Percentiles rank a stretch among this genome's conserved stretches.
phyloP scores from a whole-genome alignment of 805 yeast genomes.

The Suhomyces vadensis region DNA sequence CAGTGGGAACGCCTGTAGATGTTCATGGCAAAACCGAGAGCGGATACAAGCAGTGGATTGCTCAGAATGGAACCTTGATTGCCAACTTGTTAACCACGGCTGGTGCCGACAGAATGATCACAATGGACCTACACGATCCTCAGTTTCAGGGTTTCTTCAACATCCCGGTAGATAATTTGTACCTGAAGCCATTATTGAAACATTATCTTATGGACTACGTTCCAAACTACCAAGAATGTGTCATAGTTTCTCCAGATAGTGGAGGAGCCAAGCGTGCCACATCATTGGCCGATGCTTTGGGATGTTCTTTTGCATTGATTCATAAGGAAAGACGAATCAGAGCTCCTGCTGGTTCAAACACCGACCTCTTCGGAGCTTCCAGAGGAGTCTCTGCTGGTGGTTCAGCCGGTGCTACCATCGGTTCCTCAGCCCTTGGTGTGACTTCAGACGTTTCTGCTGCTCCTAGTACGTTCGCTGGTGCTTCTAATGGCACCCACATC shows the following conservation, averaged over 20 bases:
- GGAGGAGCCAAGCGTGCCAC: conserved; percentile 99
- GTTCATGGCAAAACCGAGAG: conserved; percentile 47
- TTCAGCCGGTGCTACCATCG: not conserved
- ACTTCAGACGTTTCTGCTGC: conserved; percentile 4
- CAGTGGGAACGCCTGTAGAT: conserved; percentile 25
- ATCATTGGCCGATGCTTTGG: conserved; percentile 85
- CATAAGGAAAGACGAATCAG: conserved; percentile 84
- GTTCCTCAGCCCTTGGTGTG: conserved; percentile 2
- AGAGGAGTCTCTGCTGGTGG: not conserved
- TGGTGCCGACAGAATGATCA: conserved; percentile 94
- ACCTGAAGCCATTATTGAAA: conserved; percentile 83
- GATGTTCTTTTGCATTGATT: conserved; percentile 87
- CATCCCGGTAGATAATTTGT: conserved; percentile 92
- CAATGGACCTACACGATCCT: conserved; percentile 98
- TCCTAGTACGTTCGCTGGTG: not conserved
- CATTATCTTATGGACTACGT: conserved; percentile 77
- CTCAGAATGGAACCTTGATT: conserved; percentile 89
- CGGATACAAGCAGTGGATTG: conserved; percentile 92
- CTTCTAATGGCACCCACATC: conserved; percentile 3
- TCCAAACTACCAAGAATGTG: conserved; percentile 80
- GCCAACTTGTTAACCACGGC: conserved; percentile 87
- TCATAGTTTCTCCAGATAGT: conserved; percentile 95
- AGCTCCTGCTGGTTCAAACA: conserved; percentile 9
- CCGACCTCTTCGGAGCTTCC: not conserved
- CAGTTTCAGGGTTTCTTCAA: conserved; percentile 98